Percentiles rank a stretch among this genome's conserved stretches.
Conservation (phyloP, 345 rosid species). For the Dimocarpus longan region DNA sequence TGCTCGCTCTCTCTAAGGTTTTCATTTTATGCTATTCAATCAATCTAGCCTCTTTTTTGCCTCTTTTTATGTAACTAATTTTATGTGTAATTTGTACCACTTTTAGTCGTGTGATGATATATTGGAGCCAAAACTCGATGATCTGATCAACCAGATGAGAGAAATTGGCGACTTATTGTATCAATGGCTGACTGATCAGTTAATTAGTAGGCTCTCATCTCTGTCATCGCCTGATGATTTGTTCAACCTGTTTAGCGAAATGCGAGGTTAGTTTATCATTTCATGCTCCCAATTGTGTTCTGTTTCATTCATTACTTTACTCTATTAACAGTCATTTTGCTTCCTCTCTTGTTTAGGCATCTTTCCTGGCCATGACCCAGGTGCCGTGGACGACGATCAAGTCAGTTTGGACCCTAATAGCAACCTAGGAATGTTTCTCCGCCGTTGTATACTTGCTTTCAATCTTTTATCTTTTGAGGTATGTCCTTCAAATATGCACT, state of each 20-base stretch:
- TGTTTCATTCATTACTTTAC: background rate
- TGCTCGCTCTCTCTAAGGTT: constrained; percentile 86
- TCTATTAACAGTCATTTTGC: background rate
- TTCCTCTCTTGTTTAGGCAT: constrained; percentile 48
- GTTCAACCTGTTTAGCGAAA: constrained; percentile 72
- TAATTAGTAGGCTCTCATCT: constrained; percentile 61
- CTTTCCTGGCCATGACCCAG: constrained; percentile 72
- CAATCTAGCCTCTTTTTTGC: background rate
- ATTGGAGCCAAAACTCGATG: constrained; percentile 78
- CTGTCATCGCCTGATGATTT: constrained; percentile 79
- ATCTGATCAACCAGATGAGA: constrained; percentile 67
- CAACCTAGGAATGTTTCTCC: constrained; percentile 82
- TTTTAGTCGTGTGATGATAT: constrained; percentile 76
- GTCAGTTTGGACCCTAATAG: constrained; percentile 83
- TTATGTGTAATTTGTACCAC: background rate
- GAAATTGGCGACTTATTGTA: constrained; percentile 62
- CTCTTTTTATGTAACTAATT: background rate
- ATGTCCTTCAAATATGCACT: constrained; percentile 4
- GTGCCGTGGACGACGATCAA: constrained; percentile 72
- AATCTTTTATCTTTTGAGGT: constrained; percentile 86
- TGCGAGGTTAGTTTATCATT: constrained; percentile 60
- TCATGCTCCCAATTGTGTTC: background rate
- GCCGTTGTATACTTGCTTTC: constrained; percentile 86
- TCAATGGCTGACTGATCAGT: constrained; percentile 71
- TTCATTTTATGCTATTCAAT: background rate